A percentile compares a stretch with the other conserved stretches of the same genome.
These are phyloP conservation scores for Chlamydomonas sphaeroides DNA, from an alignment of 139 green algal species.

Conservation along the genomic window DNA sequence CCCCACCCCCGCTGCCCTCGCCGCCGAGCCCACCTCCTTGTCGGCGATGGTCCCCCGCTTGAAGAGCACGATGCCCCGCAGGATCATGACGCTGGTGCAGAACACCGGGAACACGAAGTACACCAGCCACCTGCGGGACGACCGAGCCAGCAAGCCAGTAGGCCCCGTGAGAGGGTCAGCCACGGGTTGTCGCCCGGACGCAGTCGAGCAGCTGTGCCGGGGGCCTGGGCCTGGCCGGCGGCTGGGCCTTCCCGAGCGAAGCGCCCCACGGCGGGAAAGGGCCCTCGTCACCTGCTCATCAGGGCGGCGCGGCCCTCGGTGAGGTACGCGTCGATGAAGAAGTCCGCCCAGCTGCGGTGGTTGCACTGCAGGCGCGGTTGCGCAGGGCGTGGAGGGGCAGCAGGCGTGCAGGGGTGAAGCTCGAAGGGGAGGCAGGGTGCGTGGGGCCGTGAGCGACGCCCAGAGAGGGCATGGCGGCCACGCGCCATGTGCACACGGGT, in stretches of 20 bases:
- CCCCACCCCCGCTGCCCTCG: too few species aligned
- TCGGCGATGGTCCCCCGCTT: constrained; percentile 76
- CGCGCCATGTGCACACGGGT: too few species aligned
- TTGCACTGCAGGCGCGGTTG: constrained; percentile 76
- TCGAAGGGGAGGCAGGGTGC: background rate
- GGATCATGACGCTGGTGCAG: constrained; percentile 69
- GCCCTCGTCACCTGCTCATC: constrained; percentile 84
- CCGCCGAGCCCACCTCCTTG: constrained; percentile 82
- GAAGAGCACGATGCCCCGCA: constrained; percentile 82
- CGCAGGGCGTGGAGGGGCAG: background rate
- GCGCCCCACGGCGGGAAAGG: too few species aligned
- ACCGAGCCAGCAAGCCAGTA: too few species aligned
- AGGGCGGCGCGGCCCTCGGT: constrained; percentile 80
- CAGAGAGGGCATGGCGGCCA: too few species aligned
- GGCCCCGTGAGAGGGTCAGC: too few species aligned
- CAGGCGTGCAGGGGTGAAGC: too few species aligned
- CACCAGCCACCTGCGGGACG: constrained; percentile 74
- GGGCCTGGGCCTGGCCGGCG: too few species aligned
- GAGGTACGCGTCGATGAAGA: constrained; percentile 88
- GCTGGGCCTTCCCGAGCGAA: too few species aligned
- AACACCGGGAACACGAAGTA: constrained; percentile 87
- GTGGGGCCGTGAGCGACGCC: background rate
- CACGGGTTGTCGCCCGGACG: too few species aligned
- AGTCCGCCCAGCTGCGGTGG: constrained; percentile 92
- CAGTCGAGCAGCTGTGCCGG: too few species aligned